Evolutionary conservation across 1,284 basidiomycete species (phyloP).

Genomic region (Polyporus tsugae): DNA sequence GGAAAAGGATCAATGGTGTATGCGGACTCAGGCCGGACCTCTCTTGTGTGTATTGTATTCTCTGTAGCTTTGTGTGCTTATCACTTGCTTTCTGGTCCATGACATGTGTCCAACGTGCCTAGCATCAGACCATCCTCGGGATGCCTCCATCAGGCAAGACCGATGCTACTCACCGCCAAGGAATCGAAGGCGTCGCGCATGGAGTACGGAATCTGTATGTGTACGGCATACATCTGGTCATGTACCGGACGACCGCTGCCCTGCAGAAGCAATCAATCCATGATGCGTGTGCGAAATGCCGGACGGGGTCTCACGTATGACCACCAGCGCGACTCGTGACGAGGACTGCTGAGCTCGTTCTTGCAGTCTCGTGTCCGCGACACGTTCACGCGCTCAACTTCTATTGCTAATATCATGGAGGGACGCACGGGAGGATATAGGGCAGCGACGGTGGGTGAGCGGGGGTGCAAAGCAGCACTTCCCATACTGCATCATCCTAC

Average conservation of each 20-base stretch:
- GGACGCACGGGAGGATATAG: background rate
- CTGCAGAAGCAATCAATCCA: background rate
- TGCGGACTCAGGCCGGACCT: background rate
- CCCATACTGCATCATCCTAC: background rate
- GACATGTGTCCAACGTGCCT: background rate
- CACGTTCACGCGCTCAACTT: background rate
- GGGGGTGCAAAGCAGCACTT: background rate
- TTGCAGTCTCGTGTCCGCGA: background rate
- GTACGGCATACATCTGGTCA: background rate
- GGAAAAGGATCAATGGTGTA: background rate
- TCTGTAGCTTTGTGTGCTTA: conserved; percentile 26
- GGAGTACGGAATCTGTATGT: background rate
- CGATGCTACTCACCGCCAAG: background rate
- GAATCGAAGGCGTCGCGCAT: background rate
- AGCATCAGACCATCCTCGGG: background rate
- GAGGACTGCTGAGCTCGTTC: background rate
- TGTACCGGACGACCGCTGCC: background rate
- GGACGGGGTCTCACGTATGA: background rate
- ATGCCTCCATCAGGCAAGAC: background rate
- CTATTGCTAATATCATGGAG: background rate
- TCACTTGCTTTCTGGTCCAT: conserved; percentile 1
- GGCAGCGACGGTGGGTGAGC: background rate
- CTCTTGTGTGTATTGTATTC: conserved; percentile 27
- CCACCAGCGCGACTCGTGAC: background rate
- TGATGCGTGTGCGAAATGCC: background rate